A percentile compares a stretch with the other conserved stretches of the same genome.
Evolutionary conservation across 2,329 filamentous ascomycete genomes (phyloP).

Genomic region (Zarea fungicola): DNA sequence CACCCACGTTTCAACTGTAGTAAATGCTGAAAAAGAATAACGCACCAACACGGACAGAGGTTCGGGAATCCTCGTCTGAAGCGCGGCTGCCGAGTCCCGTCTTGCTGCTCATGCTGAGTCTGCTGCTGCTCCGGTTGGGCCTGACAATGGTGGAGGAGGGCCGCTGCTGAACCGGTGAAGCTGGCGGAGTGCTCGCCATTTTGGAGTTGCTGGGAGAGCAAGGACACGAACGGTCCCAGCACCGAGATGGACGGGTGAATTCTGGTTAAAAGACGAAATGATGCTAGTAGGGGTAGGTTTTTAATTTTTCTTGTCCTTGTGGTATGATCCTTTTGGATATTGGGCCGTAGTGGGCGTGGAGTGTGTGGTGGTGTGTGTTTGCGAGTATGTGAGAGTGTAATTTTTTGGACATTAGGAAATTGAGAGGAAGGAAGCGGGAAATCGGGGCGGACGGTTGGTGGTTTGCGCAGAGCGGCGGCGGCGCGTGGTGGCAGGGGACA

Average conservation of each 20-base stretch:
- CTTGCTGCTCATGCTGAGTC: constrained; percentile 79
- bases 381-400: too few relatives aligned
- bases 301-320: too few relatives aligned
- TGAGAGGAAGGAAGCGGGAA: too few relatives aligned
- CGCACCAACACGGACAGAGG: constrained; percentile 94
- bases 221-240: constrained; percentile 11
- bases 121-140: constrained; percentile 71
- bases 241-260: neutral
- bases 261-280: neutral
- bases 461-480: too few relatives aligned
- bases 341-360: too few relatives aligned
- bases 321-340: too few relatives aligned
- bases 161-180: constrained; percentile 59
- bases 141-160: constrained; percentile 79
- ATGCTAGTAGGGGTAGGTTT: constrained; percentile 10
- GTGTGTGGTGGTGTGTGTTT: too few relatives aligned
- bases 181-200: constrained; percentile 68
- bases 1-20: too few relatives aligned
- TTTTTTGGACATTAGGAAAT: too few relatives aligned
- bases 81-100: constrained; percentile 70
- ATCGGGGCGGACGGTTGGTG: too few relatives aligned
- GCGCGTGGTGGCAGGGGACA: too few relatives aligned
- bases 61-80: constrained; percentile 85
- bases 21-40: constrained; percentile 26
- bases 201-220: constrained; percentile 20